A percentile compares a stretch with the other conserved stretches of the same genome.
phyloP scores from a whole-genome alignment of 2,329 filamentous ascomycete species.

The Phyllosticta citribraziliensis region DNA sequence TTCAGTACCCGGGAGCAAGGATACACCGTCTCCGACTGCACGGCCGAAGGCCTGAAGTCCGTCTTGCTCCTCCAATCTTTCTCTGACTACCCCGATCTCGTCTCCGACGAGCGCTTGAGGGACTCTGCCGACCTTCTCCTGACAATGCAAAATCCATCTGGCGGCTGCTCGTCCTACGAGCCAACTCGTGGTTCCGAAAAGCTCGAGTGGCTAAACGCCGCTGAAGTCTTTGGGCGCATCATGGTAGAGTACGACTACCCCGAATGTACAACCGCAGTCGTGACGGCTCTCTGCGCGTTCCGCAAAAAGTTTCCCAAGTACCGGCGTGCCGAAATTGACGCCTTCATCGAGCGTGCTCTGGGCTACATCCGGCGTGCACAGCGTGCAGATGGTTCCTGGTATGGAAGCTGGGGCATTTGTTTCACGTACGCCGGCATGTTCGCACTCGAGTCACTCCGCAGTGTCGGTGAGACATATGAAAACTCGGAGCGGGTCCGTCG shows the following conservation, averaged over 20 bases:
- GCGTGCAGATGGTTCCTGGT: constrained; percentile 81
- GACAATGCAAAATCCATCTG: constrained; percentile 79
- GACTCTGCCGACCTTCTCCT: constrained; percentile 86
- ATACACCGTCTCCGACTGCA: constrained; percentile 91
- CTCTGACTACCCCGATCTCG: constrained; percentile 60
- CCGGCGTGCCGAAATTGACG: constrained; percentile 61
- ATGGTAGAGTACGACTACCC: constrained; percentile 99
- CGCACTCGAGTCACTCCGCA: constrained; percentile 74
- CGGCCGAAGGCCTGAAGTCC: constrained; percentile 80
- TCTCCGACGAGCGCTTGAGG: constrained; percentile 69
- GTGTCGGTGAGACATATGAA: constrained; percentile 69
- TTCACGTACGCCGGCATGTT: constrained; percentile 98
- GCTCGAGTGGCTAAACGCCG: constrained; percentile 82
- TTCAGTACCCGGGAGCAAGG: constrained; percentile 91
- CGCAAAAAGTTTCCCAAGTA: constrained; percentile 73
- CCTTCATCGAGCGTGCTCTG: constrained; percentile 64
- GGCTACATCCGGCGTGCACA: constrained; percentile 76
- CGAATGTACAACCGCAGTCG: constrained; percentile 91
- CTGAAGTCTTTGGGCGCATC: constrained; percentile 91
- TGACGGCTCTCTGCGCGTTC: constrained; percentile 80
- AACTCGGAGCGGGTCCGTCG: constrained; percentile 61
- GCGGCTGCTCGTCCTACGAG: constrained; percentile 88
- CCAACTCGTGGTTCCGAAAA: constrained; percentile 65
- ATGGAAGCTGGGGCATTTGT: constrained; percentile 95
- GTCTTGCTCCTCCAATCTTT: constrained; percentile 76